A percentile compares a stretch with the other conserved stretches of the same genome.
phyloP scores from a whole-genome alignment of 305 asterid species.

The Stenogyne calaminthoides region DNA sequence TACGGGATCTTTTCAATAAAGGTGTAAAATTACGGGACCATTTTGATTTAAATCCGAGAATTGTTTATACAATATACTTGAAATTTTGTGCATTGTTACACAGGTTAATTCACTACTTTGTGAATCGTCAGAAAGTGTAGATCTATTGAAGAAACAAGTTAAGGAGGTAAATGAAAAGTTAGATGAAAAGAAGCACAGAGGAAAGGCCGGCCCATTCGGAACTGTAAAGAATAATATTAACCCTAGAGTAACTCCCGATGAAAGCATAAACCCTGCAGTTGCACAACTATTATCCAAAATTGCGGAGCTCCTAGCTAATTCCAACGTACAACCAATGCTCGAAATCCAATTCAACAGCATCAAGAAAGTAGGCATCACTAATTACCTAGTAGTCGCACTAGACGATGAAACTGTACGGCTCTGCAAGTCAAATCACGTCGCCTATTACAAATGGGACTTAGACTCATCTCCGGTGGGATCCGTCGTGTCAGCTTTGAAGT shows the following conservation, averaged over 20 bases:
- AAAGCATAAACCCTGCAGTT: conserved; percentile 45
- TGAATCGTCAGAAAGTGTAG: neutral
- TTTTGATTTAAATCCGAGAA: too few relatives aligned
- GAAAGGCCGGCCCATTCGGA: neutral
- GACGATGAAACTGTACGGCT: conserved; percentile 37
- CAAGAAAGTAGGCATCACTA: conserved; percentile 38
- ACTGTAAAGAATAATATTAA: neutral
- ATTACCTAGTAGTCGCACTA: conserved; percentile 49
- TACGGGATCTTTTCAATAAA: too few relatives aligned
- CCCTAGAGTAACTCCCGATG: conserved; percentile 34
- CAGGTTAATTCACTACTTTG: neutral
- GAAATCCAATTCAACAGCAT: conserved; percentile 43
- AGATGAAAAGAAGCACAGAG: neutral
- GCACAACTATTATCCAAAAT: conserved; percentile 40
- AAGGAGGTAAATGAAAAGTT: neutral
- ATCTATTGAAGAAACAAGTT: neutral
- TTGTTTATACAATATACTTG: too few relatives aligned
- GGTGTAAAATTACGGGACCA: too few relatives aligned
- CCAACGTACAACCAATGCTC: conserved; percentile 37
- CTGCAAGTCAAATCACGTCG: conserved; percentile 41
- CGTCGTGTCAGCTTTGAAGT: conserved; percentile 45
- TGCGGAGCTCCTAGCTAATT: conserved; percentile 53
- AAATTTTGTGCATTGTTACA: neutral
- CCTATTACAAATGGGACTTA: conserved; percentile 36
- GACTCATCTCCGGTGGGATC: conserved; percentile 33